Evolutionary conservation across 352 stramenopile species (phyloP), one percentile per base, ranked within the genome.

Genomic region (Aphanomyces invadans): DNA sequence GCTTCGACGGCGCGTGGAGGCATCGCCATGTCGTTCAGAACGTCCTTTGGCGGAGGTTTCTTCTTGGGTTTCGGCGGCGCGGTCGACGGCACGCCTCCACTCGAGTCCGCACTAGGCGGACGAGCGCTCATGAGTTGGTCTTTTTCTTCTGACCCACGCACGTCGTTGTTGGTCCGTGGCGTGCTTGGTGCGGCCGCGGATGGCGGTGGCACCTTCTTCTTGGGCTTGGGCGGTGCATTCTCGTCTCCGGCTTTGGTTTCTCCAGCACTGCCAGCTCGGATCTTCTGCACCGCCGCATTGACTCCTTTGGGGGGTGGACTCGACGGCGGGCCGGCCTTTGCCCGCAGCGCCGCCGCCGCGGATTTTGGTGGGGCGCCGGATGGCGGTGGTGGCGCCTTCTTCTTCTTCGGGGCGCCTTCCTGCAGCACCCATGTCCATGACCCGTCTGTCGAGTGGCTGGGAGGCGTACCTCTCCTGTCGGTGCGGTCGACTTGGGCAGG

Each of bases 251-350:
- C 42, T n/a, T 52, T 67, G 49, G 17, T 23, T 26, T 67, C 60
- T 2, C 12, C 26, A 2, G n/a, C 12, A 19, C 19, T 78, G 15
- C 81, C 78, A 10, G 77, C 76, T 71, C 81, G 83, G 51, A 92
- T 86, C 71, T 92, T 92, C 4, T 80, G 79, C 0, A 92, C 81
- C 0, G 81, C 88, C 21, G 81, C 73, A 73, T 79, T 92, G 2
- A 78, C 65, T 10, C 72, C 28, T 7, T 70, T 75, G 2, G 76
- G 60, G 21, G 60, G 60, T 31, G 60, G 74, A 56, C 73, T 73
- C 21, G 83, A 81, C 7, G 81, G 83, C 49, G 83, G 77, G 4
- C 79, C 81, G 69, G 83, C 79, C 54, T 92, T 92, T 0, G 81
- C 81, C 38, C 83, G 77, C 28, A 92, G 86, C 2, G 78, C 81